phyloP scores from a whole-genome alignment of 2,329 filamentous ascomycete genomes.

The Trichoderma oligosporum region DNA sequence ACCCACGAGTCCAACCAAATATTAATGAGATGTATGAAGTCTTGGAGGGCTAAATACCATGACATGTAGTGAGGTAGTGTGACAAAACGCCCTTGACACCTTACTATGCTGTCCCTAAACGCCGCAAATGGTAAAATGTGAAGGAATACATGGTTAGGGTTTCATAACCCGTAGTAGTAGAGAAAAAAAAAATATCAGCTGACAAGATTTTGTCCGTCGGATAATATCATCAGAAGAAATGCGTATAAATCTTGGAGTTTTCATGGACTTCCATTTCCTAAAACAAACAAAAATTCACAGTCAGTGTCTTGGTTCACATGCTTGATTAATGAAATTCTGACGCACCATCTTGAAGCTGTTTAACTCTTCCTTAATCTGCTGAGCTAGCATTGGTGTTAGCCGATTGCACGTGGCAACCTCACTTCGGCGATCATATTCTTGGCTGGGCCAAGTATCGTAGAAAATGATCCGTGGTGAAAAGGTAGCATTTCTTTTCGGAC shows the following conservation, averaged over 20 bases:
- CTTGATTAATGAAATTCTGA: background rate
- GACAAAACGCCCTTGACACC: slow-evolving; percentile 53
- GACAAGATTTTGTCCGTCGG: slow-evolving; percentile 24
- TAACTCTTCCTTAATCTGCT: slow-evolving; percentile 99
- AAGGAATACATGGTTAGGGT: slow-evolving; percentile 47
- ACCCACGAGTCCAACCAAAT: slow-evolving; percentile 20
- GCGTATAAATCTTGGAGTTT: slow-evolving; percentile 97
- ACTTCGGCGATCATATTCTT: slow-evolving; percentile 92
- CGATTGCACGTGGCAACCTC: slow-evolving; percentile 98
- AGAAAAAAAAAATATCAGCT: slow-evolving; percentile 27
- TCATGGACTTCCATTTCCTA: slow-evolving; percentile 99
- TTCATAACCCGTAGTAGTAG: slow-evolving; percentile 22
- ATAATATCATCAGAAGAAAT: slow-evolving; percentile 76
- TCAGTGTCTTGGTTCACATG: too few species aligned
- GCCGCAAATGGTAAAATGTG: slow-evolving; percentile 48
- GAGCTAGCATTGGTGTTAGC: slow-evolving; percentile 90
- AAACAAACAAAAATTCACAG: background rate
- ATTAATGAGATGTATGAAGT: slow-evolving; percentile 40
- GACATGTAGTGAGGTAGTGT: slow-evolving; percentile 37
- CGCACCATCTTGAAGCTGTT: slow-evolving; percentile 94
- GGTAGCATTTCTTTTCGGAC: slow-evolving; percentile 59
- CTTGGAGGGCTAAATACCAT: slow-evolving; percentile 34
- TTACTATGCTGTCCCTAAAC: slow-evolving; percentile 57
- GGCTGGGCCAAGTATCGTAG: slow-evolving; percentile 92
- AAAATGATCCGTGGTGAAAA: slow-evolving; percentile 95